Evolutionary conservation across 768 basidiomycete genomes (phyloP), one percentile per base, ranked within the genome.

Genomic region (Boletus patriciae): DNA sequence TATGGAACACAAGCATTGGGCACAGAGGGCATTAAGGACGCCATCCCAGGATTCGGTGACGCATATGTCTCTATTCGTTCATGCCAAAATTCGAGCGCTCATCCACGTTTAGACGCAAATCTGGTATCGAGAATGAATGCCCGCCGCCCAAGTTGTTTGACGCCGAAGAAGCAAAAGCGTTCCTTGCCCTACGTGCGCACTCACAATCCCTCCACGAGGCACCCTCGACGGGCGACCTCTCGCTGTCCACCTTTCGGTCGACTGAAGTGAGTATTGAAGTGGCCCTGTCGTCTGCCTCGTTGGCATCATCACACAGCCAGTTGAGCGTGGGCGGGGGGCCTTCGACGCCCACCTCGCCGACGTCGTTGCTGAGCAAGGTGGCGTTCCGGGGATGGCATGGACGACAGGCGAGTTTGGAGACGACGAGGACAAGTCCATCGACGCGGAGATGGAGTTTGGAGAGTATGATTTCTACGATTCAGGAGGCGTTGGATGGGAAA

Each of bases 81-180:
- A 0, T 40, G 19, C 7, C 31, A 18, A 21, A 33, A 5, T 19
- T 31, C 44, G 33, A 23, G 19, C n/a, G 16, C n/a, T 42, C 18
- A 52, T 23, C 34, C 31, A 55, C 40, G 62, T n/a, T 1, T 15
- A 95, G 94, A 41, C 93, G 94, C 58, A 95, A 94, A 77, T 93
- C 91, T 43, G 97, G 98, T 78, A 98, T 98, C 62, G 96, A 98
- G 75, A 98, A 98, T 75, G 97, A 99, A 74, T 88, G 94, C 34
- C 78, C 98, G n/a, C 97, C 96, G 3, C 96, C 96, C 3, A 94
- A 98, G 16, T 80, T 99, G 18, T 89, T 93, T 70, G 95, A 98
- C 66, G 87, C 85, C 7, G 70, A 72, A 56, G 86, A 89, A 73
- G 87, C 85, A 54, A 84, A 82, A 61, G 84, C 87, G 8, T 82